A percentile compares a stretch with the other conserved stretches of the same genome.
These are phyloP conservation scores for Nothophaeocryptopus gaeumannii DNA, from an alignment of 2,329 filamentous ascomycete genomes.

Conservation along the genomic window DNA sequence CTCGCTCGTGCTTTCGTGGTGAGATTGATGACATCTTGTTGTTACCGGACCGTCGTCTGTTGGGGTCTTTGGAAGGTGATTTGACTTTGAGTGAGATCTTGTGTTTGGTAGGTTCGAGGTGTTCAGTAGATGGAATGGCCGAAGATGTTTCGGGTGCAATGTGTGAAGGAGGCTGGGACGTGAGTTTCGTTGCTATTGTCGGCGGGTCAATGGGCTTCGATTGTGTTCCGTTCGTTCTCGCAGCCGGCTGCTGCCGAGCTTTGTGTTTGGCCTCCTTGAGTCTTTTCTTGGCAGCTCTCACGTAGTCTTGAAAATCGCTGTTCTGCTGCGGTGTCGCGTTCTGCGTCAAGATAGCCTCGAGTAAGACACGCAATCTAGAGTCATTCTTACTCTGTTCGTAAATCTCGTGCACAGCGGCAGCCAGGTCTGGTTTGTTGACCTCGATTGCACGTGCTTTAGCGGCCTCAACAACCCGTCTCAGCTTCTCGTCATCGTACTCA, in stretches of 20 bases:
- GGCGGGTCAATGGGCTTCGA: conserved; percentile 23
- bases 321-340: conserved; percentile 41
- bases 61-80: conserved; percentile 24
- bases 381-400: conserved; percentile 42
- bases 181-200: conserved; percentile 22
- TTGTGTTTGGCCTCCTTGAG: conserved; percentile 32
- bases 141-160: conserved; percentile 8
- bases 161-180: conserved; percentile 13
- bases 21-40: conserved; percentile 26
- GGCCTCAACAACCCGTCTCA: conserved; percentile 39
- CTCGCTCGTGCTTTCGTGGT: conserved; percentile 23
- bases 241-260: conserved; percentile 36
- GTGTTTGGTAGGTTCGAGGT: conserved; percentile 24
- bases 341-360: conserved; percentile 45
- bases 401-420: conserved; percentile 43
- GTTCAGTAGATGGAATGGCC: conserved; percentile 33
- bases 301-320: conserved; percentile 41
- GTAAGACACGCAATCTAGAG: conserved; percentile 36
- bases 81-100: conserved; percentile 34
- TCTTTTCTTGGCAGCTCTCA: conserved; percentile 44
- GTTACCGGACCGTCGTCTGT: conserved; percentile 18
- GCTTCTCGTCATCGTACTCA: conserved; percentile 26
- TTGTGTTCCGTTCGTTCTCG: conserved; percentile 27
- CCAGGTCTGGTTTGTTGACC: conserved; percentile 37
- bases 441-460: conserved; percentile 42